These are phyloP conservation scores for Paracoccidioides lutzii DNA, from an alignment of 2,329 filamentous ascomycete species.

Conservation along the genomic window DNA sequence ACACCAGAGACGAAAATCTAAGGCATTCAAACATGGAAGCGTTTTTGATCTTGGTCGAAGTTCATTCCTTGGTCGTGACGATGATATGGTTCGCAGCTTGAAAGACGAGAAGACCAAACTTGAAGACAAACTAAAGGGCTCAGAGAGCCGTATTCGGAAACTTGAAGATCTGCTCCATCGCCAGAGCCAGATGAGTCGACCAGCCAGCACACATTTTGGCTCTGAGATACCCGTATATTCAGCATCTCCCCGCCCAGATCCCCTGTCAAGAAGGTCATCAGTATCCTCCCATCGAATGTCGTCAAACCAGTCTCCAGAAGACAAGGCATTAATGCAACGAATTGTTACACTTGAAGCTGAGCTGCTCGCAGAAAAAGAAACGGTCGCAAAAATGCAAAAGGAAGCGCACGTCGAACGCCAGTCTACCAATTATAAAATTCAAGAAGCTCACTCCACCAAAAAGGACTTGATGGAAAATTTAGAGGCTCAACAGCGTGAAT, in stretches of 20 bases:
- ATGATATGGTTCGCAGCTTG: conserved; percentile 64
- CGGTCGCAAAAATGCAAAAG: conserved; percentile 52
- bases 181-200: conserved; percentile 49
- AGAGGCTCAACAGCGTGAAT: conserved; percentile 81
- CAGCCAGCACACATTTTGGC: conserved; percentile 39
- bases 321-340: conserved; percentile 49
- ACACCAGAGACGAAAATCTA: conserved; percentile 73
- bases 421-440: conserved; percentile 53
- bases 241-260: conserved; percentile 29
- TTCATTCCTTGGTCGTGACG: conserved; percentile 72
- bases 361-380: conserved; percentile 58
- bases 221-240: conserved; percentile 29
- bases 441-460: conserved; percentile 84
- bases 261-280: conserved; percentile 45
- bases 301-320: conserved; percentile 45
- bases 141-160: conserved; percentile 77
- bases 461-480: conserved; percentile 90
- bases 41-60: conserved; percentile 86
- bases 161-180: conserved; percentile 86
- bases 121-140: conserved; percentile 64
- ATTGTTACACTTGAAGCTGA: conserved; percentile 64
- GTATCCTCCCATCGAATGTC: conserved; percentile 49
- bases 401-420: conserved; percentile 50
- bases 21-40: conserved; percentile 93
- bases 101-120: conserved; percentile 69